Base-by-base conservation (phyloP, 306 rosid species). In the Dalbergia cultrata region DNA sequence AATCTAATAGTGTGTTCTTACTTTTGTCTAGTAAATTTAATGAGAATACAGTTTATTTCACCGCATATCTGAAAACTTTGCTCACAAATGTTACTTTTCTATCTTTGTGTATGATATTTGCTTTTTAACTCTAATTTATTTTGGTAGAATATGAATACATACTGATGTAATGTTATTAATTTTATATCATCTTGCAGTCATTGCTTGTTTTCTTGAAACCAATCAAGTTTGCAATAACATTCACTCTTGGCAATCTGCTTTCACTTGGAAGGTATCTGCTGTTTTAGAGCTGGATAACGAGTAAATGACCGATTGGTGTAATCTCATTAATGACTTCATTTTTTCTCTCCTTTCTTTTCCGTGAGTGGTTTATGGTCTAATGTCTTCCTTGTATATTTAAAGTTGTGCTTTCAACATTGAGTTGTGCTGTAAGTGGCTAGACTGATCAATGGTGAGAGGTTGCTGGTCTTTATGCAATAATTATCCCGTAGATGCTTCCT, bases 161-260 rank as follows among this genome's bases (percentile, higher is more conserved):
- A 84, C 90, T 89, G 65, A 85, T 78, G 7, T 74, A 66, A 45
- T 61, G 62, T 75, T 68, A 59, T 68, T 35, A 52, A 61, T 67
- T 82, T 80, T 45, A 43, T 65, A 74, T 17, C 83, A 64, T 87
- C 79, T 67, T 52, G 82, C 97, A 95, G 99, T 95, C 99, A 5
- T 80, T 95, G 97, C 90, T 95, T 70, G 97, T 95, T 84, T 93
- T 95, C 87, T 83, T 95, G 84, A 85, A 90, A 74, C 99, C 99
- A 58, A 87, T 95, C 88, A 95, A 95, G 90, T 95, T 95, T 80
- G 99, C 88, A 10, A 86, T 95, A 59, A 80, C 97, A 53, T 93
- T 95, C 89, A 93, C 99, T n/a, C 86, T 95, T 75, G 99, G 99
- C 19, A 93, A 95, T 88, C 76, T 95, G 86, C 97, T 93, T 80